Evolutionary conservation across 2,329 filamentous ascomycete genomes (phyloP).

Genomic region (Stagonosporopsis vannaccii): DNA sequence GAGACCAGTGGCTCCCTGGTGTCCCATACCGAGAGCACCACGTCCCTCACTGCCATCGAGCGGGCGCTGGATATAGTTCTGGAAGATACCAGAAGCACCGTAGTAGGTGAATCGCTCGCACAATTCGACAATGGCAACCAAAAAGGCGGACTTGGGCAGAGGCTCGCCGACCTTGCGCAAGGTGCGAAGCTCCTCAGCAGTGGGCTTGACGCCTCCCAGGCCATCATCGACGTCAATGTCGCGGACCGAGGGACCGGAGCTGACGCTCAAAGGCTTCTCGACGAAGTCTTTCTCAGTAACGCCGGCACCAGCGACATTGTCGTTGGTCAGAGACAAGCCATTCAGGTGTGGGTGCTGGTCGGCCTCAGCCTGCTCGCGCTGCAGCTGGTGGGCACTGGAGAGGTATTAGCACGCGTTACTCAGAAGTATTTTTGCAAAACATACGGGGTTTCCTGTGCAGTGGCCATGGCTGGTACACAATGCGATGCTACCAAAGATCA

Average conservation of each 20-base stretch:
- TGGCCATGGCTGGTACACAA: constrained; percentile 31
- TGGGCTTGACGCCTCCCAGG: constrained; percentile 49
- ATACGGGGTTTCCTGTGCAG: constrained; percentile 41
- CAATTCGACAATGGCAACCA: constrained; percentile 59
- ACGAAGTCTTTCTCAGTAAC: constrained; percentile 30
- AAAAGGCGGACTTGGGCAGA: constrained; percentile 56
- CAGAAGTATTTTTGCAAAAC: constrained; percentile 6
- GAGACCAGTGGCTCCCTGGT: constrained; percentile 55
- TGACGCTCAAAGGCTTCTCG: constrained; percentile 19
- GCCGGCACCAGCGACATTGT: constrained; percentile 28
- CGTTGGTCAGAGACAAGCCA: constrained; percentile 34
- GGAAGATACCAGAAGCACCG: constrained; percentile 56
- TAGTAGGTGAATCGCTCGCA: constrained; percentile 61
- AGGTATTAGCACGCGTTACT: constrained; percentile 7
- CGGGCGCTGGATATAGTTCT: constrained; percentile 58
- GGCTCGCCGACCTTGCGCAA: constrained; percentile 57
- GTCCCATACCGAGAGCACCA: constrained; percentile 54
- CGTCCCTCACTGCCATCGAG: constrained; percentile 47
- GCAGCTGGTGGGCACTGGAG: constrained; percentile 40
- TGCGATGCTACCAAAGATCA: constrained; percentile 21
- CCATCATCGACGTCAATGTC: constrained; percentile 35
- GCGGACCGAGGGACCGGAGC: constrained; percentile 27
- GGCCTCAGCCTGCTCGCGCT: constrained; percentile 38
- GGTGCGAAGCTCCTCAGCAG: constrained; percentile 52
- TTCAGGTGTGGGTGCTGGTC: constrained; percentile 40